Evolutionary conservation across 306 rosid species (phyloP), one percentile per base, ranked within the genome.

Genomic region (Corylus avellana): DNA sequence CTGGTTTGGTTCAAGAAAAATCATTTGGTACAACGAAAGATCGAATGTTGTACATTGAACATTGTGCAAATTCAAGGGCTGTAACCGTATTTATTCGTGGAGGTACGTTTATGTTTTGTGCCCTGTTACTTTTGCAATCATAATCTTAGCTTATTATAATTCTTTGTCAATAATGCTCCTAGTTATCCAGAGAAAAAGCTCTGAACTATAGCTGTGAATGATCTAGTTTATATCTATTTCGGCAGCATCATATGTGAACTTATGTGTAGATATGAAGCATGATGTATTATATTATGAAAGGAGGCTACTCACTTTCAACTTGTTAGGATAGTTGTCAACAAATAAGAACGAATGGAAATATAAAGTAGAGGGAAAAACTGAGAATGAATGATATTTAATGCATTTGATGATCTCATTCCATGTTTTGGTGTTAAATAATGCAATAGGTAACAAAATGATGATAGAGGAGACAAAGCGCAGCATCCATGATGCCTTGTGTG

Each of bases 391-490:
- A 3, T 51, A 13, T 22, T 32, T 14, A n/a, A 10, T 49, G 75
- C 37, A 68, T 63, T 75, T 78, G 75, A 53, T 66, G 49, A 63
- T 82, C 62, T 87, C 55, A 82, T 56, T 5, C 4, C 77, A 56
- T 20, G 20, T 70, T 59, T 55, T 72, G 71, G 72, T 86, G 81
- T 77, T 72, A 73, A 74, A 47, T 44, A 22, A 56, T 76, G 66
- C 13, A 46, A 50, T 77, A 96, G 99, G 98, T 83, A 96, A 96
- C 91, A 96, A 96, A 81, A 96, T 96, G 99, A 89, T 96, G 79
- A 84, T 93, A 69, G 99, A 96, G 88, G 99, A 96, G 94, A 96
- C 99, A 70, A 96, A 96, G 80, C 97, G 99, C 66, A 96, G 98
- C 80, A 58, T 96, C 82, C 99, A 93, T 0, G 98, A 96, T 90